These are phyloP conservation scores for Cyberlindnera petersonii DNA, from an alignment of 805 yeast genomes.

Conservation along the genomic window DNA sequence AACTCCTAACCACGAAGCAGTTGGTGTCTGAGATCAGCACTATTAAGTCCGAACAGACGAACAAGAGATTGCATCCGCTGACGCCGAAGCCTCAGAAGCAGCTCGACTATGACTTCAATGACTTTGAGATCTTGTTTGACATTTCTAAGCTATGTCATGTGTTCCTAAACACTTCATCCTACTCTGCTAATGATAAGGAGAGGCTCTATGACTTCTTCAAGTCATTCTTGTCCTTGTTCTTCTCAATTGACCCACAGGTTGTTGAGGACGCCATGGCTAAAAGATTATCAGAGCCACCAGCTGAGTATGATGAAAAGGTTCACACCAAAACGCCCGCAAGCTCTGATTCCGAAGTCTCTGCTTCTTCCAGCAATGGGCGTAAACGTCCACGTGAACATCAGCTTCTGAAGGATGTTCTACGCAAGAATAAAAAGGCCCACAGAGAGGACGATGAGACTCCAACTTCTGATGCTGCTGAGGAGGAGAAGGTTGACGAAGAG, in stretches of 20 bases:
- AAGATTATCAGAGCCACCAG: conserved; percentile 26
- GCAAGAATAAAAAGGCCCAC: conserved; percentile 40
- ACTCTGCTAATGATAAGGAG: conserved; percentile 78
- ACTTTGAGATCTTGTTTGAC: conserved; percentile 68
- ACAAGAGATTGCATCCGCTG: conserved; percentile 79
- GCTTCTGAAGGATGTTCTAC: conserved; percentile 55
- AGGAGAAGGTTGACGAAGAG: conserved; percentile 28
- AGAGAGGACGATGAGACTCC: conserved; percentile 28
- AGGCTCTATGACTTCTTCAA: conserved; percentile 67
- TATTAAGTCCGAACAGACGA: conserved; percentile 85
- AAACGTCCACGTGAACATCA: conserved; percentile 46
- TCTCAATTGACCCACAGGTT: conserved; percentile 49
- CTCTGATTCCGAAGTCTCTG: conserved; percentile 18
- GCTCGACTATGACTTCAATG: conserved; percentile 59
- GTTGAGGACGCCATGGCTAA: conserved; percentile 39
- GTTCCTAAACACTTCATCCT: conserved; percentile 65
- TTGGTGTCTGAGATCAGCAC: conserved; percentile 88
- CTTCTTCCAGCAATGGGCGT: conserved; percentile 18
- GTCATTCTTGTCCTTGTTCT: conserved; percentile 68
- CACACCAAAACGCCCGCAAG: conserved; percentile 3
- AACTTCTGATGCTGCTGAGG: conserved; percentile 21
- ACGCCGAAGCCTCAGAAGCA: conserved; percentile 83
- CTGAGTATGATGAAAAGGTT: conserved; percentile 6
- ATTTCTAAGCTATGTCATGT: conserved; percentile 62
- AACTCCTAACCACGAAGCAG: conserved; percentile 83